phyloP scores from a whole-genome alignment of 2,329 filamentous ascomycete genomes.

The Colletotrichum truncatum region DNA sequence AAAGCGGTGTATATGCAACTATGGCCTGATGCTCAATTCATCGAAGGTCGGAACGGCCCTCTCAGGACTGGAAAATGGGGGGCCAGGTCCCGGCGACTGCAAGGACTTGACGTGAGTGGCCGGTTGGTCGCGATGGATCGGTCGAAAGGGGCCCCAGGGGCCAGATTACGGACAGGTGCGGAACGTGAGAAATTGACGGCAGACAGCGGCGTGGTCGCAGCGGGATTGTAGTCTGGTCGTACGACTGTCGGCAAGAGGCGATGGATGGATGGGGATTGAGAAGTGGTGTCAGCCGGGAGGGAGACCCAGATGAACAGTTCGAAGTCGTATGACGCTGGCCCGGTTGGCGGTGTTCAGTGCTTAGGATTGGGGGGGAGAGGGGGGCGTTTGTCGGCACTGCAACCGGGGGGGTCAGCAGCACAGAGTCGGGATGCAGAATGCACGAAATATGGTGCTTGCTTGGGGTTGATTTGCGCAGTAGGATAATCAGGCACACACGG shows the following conservation, averaged over 20 bases:
- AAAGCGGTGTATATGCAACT: slow-evolving; percentile 29
- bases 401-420: slow-evolving; percentile 1
- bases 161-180: not conserved
- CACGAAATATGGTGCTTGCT: slow-evolving; percentile 14
- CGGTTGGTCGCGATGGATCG: slow-evolving; percentile 14
- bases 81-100: slow-evolving; percentile 13
- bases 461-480: not conserved
- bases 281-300: slow-evolving; percentile 17
- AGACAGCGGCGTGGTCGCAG: slow-evolving; percentile 20
- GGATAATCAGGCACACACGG: not conserved
- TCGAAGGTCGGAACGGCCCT: slow-evolving; percentile 21
- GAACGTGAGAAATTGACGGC: slow-evolving; percentile 10
- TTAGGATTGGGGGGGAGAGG: not conserved
- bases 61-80: not conserved
- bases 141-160: slow-evolving; percentile 6
- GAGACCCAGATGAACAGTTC: slow-evolving; percentile 16
- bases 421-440: slow-evolving; percentile 12
- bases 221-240: slow-evolving; percentile 4
- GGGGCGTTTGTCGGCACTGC: not conserved
- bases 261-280: slow-evolving; percentile 19
- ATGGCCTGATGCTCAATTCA: slow-evolving; percentile 34
- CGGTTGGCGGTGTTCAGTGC: slow-evolving; percentile 12
- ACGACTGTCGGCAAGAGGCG: slow-evolving; percentile 25
- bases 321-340: slow-evolving; percentile 29
- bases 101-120: slow-evolving; percentile 22